Evolutionary conservation across 306 rosid species (phyloP).

Genomic region (Ormosia emarginata): DNA sequence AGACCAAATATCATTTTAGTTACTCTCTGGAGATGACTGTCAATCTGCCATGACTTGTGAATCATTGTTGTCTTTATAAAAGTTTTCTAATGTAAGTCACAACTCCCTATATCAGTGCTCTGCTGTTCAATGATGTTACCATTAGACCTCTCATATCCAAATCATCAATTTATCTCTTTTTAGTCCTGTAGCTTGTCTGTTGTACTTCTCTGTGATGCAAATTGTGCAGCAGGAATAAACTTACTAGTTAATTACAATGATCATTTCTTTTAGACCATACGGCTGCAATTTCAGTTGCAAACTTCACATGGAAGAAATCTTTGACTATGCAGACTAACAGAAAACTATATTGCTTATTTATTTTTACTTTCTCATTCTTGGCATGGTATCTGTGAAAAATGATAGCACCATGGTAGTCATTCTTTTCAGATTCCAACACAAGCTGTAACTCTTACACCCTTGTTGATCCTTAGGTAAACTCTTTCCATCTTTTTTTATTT

Average conservation of each 20-base stretch:
- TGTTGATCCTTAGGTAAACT: background rate
- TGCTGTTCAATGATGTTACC: background rate
- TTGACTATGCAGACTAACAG: background rate
- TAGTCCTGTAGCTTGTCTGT: background rate
- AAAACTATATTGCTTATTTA: background rate
- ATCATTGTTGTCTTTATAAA: background rate
- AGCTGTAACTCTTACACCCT: background rate
- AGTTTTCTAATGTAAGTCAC: background rate
- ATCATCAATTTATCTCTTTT: background rate
- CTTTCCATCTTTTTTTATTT: background rate
- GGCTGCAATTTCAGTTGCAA: background rate
- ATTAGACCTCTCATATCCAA: background rate
- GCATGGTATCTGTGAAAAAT: background rate
- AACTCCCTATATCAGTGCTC: background rate
- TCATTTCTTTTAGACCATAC: background rate
- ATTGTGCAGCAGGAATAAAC: background rate
- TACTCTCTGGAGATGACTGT: background rate
- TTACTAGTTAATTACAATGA: background rate
- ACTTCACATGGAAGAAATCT: background rate
- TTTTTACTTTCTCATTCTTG: background rate
- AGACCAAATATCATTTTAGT: slow-evolving; percentile 7
- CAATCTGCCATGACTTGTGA: slow-evolving; percentile 5
- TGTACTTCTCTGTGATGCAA: background rate
- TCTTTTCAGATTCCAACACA: background rate
- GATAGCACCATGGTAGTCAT: background rate